Percentiles rank a stretch among this genome's conserved stretches.
Conservation (phyloP, 345 rosid genomes). For the Bruguiera sexangula region DNA sequence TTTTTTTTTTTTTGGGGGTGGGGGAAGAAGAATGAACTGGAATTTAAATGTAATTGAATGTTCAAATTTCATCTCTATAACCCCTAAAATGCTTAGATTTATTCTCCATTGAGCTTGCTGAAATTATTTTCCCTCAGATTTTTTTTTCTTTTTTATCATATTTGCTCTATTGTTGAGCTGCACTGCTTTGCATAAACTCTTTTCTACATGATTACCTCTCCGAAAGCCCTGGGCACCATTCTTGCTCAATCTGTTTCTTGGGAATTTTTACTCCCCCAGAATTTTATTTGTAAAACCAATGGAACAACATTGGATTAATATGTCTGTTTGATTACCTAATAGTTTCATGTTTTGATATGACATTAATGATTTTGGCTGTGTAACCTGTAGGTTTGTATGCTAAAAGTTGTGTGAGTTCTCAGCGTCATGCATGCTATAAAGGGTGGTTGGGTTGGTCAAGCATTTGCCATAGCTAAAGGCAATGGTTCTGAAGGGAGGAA, state of each 20-base stretch:
- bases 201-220: no score
- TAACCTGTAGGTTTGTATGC: constrained; percentile 18
- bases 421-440: constrained; percentile 66
- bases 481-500: constrained; percentile 69
- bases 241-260: no score
- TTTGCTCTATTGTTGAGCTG: background rate
- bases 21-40: background rate
- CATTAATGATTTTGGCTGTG: background rate
- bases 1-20: no score
- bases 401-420: constrained; percentile 9
- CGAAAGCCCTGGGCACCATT: no score
- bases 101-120: background rate
- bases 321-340: background rate
- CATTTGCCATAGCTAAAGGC: constrained; percentile 72
- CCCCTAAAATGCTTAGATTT: background rate
- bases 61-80: background rate
- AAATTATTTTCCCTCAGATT: background rate
- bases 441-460: constrained; percentile 63
- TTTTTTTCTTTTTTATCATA: background rate
- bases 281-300: background rate
- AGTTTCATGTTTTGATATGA: background rate
- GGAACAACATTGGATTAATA: background rate
- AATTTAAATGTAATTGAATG: background rate
- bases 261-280: no score
- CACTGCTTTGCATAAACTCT: no score